Percentiles rank a stretch among this genome's conserved stretches.
phyloP scores from a whole-genome alignment of 805 yeast species.

The Saccharomycopsis sp. region DNA sequence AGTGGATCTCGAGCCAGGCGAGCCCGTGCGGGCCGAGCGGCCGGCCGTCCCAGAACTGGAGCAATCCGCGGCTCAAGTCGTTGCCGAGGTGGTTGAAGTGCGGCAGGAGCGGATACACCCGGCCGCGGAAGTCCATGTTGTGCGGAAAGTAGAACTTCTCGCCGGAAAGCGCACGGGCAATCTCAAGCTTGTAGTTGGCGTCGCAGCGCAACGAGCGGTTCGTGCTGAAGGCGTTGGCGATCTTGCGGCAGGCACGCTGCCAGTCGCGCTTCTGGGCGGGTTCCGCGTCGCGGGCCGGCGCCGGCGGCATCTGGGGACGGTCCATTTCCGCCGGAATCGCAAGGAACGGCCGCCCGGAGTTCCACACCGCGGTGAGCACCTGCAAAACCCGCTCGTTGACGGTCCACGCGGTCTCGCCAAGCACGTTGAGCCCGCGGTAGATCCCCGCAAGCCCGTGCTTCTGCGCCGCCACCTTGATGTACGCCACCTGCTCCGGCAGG shows the following conservation, averaged over 20 bases:
- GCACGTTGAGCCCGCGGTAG: conserved; percentile 73
- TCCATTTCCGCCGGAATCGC: conserved; percentile 60
- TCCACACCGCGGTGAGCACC: conserved; percentile 77
- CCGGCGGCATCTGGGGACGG: conserved; percentile 42
- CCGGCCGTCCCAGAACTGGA: conserved; percentile 73
- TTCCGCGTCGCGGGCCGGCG: conserved; percentile 61
- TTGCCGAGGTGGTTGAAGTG: conserved; percentile 77
- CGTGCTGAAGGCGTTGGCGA: conserved; percentile 55
- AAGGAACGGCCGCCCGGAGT: conserved; percentile 66
- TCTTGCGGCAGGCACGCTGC: conserved; percentile 50
- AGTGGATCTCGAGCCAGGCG: conserved; percentile 68
- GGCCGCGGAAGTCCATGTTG: conserved; percentile 74
- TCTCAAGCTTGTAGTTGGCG: conserved; percentile 85
- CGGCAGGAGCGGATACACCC: conserved; percentile 78
- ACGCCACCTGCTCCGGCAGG: conserved; percentile 85
- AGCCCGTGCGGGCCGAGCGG: conserved; percentile 58
- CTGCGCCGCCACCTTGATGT: conserved; percentile 76
- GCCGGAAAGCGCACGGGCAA: conserved; percentile 87
- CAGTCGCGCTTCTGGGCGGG: conserved; percentile 67
- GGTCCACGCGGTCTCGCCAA: conserved; percentile 91
- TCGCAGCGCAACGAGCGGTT: conserved; percentile 88
- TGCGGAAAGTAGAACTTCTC: conserved; percentile 76
- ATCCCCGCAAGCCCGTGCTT: conserved; percentile 58
- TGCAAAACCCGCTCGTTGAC: conserved; percentile 67
- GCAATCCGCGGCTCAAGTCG: conserved; percentile 66